Evolutionary conservation across 805 yeast genomes (phyloP), one percentile per base, ranked within the genome.

Genomic region (Candida khao-thaluensis): DNA sequence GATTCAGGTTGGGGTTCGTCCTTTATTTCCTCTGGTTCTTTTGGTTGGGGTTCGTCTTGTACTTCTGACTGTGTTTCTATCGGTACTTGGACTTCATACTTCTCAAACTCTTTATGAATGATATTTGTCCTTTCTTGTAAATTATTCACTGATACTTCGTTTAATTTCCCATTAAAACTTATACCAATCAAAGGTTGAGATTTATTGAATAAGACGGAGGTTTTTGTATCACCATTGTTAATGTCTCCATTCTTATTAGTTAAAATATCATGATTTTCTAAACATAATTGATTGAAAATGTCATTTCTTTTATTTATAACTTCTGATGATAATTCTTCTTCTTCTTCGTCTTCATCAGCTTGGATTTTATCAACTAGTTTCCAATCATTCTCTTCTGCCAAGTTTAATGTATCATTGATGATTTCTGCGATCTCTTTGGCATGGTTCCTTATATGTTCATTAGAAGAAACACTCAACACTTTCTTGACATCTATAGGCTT

Each of bases 391-490:
- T 54, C 59, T 17, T 51, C 66, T 14, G 65, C 49, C 20, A 56
- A 49, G 10, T 52, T 53, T 27, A 74, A 43, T 0, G 76, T 59
- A 3, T 53, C 59, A 38, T 71, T 63, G 2, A 88, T 76, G 22
- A 85, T 44, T n/a, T 64, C 69, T 0, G 88, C 81, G 25, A 89
- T 52, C 30, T 70, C 75, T 41, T 72, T 71, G 1, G 84, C 74
- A 53, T 76, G 71, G 16, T 74, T 56, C 35, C 93, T 69, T 4
- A 85, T 81, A 47, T 62, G 67, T 38, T 76, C 82, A 16, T 80
- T 71, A 41, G 60, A 69, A 39, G 67, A 70, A 17, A 64, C 69
- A 22, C 72, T 66, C 35, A 79, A 54, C 4, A 85, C 76, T 17
- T 79, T 81, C 4, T 71, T 62, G 0, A 78, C 61, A 40, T 77